Conservation (phyloP, 495 filamentous ascomycete species). For the Neurospora cerealis region DNA sequence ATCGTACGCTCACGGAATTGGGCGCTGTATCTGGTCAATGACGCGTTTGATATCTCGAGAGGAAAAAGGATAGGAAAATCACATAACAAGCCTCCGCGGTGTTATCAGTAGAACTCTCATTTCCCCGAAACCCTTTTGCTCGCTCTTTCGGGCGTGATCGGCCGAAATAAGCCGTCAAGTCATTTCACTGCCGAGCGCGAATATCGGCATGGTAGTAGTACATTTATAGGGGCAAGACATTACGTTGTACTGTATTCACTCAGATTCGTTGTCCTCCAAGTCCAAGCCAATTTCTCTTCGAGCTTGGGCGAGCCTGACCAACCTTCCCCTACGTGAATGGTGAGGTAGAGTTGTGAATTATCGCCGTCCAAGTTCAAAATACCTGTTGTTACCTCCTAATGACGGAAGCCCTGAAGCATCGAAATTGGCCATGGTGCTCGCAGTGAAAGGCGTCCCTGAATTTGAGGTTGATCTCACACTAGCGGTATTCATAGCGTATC, state of each 20-base stretch:
- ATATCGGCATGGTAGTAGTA: neutral
- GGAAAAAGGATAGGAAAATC: neutral
- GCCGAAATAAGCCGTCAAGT: neutral
- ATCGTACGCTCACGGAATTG: neutral
- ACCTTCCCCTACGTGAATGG: neutral
- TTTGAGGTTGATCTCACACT: conserved; percentile 10
- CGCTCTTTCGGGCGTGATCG: neutral
- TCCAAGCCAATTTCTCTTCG: neutral
- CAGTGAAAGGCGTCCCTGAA: conserved; percentile 10
- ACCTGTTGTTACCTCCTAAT: conserved; percentile 11
- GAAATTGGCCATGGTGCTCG: conserved; percentile 12
- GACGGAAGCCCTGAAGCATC: conserved; percentile 12
- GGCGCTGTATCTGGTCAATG: neutral
- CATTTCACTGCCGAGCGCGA: neutral
- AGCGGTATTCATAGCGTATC: conserved; percentile 12
- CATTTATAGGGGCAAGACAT: neutral
- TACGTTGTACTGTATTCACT: neutral
- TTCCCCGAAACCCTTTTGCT: neutral
- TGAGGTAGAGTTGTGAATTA: neutral
- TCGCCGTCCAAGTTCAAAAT: conserved; percentile 12
- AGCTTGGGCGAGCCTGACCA: neutral
- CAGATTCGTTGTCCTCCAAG: neutral
- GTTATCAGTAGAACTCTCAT: neutral
- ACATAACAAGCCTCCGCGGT: neutral
- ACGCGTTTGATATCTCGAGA: neutral